Base-by-base conservation (phyloP, 306 rosid species). In the Cotoneaster glaucophyllus region DNA sequence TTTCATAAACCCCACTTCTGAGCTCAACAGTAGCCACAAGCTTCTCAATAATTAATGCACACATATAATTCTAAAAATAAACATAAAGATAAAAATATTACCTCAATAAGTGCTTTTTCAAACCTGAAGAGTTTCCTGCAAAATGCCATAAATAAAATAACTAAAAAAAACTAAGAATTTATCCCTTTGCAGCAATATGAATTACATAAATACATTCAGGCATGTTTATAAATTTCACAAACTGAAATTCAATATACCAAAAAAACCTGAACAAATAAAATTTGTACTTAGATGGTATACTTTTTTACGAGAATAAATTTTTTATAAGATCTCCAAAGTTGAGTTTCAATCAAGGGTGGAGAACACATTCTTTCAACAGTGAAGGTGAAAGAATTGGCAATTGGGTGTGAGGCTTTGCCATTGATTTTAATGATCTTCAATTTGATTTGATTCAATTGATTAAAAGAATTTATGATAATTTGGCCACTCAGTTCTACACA, bases 61-160 rank as follows among this genome's bases (percentile, higher is more conserved):
- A n/a, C 71, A 61, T 74, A 43, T 14, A 19, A 62, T 14, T 73
- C 58, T 10, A 57, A 74, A 18, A 62, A 77, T 66, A 25, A 64
- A 69, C 66, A 39, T 63, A 54, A 70, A 19, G 77, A 73, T 64
- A 80, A 80, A 28, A 68, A 67, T 41, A 77, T 79, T 86, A 91
- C 93, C 97, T 86, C 83, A 9, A 64, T 45, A 34, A 74, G 78
- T 64, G 86, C 57, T 56, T 77, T 83, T 76, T 82, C 71, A 57
- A 73, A 65, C 74, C 77, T 78, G 75, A 71, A n/a, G 54, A 57
- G 67, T 63, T 75, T 85, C 88, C 93, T 88, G 85, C 84, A 83
- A 74, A 48, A 67, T 37, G 39, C 79, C 58, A 78, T 52, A 41
- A 41, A 9, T 41, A 41, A 9, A 41, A 41, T 41, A 41, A 41